A percentile compares a stretch with the other conserved stretches of the same genome.
Evolutionary conservation across 306 rosid species (phyloP).

Genomic region (Sicyos baderoa): DNA sequence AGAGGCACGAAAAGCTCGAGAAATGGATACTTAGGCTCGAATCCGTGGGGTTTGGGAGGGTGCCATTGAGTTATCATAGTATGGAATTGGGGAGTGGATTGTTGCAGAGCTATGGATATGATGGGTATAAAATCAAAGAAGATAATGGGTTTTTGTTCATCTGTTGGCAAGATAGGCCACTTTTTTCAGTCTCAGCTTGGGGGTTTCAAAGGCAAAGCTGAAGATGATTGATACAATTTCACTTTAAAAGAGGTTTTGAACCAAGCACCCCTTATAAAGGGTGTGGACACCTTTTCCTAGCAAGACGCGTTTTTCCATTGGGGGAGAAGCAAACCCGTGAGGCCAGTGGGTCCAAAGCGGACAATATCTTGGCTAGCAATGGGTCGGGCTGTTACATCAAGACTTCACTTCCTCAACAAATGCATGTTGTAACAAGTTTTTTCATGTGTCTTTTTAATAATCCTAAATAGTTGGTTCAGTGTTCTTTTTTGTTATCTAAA

Average conservation of each 20-base stretch:
- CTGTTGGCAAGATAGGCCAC: constrained; percentile 55
- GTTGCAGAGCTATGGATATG: constrained; percentile 39
- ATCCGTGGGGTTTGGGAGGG: constrained; percentile 51
- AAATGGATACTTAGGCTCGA: constrained; percentile 60
- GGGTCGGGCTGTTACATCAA: too few species aligned
- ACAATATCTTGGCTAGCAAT: too few species aligned
- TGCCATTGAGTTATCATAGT: constrained; percentile 44
- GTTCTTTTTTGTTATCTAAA: too few species aligned
- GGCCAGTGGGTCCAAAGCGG: too few species aligned
- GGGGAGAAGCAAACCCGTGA: too few species aligned
- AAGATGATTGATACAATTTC: not conserved
- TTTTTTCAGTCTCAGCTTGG: constrained; percentile 69
- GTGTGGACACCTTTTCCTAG: too few species aligned
- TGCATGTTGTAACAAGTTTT: constrained; percentile 8
- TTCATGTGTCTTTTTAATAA: not conserved
- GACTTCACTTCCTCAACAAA: constrained; percentile 5
- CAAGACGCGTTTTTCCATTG: too few species aligned
- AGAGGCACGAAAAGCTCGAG: constrained; percentile 73
- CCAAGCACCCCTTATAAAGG: too few species aligned
- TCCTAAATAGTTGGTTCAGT: too few species aligned
- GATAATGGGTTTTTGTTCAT: constrained; percentile 42
- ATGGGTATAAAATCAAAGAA: constrained; percentile 46
- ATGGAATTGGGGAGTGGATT: constrained; percentile 41
- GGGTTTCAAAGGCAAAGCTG: constrained; percentile 36
- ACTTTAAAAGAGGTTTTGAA: not conserved